Evolutionary conservation across 2,329 filamentous ascomycete genomes (phyloP), one percentile per base, ranked within the genome.

Genomic region (Alternaria sp.): DNA sequence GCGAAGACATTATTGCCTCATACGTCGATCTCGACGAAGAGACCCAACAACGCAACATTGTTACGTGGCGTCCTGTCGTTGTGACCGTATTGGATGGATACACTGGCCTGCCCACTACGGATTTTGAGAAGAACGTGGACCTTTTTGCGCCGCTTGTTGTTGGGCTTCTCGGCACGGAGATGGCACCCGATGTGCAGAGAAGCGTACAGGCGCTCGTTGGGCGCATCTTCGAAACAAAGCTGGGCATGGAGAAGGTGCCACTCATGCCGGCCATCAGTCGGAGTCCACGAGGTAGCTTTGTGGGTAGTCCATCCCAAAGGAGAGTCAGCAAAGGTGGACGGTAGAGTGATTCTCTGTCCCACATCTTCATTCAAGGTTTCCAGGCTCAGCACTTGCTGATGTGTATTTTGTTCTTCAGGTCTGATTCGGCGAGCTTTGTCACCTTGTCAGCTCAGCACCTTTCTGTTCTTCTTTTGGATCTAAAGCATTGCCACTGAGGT

Each of bases 71-170:
- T 17, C 96, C 96, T 0, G 96, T 99, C 0, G 96, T 99, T 2
- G 93, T 99, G 17, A 96, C 97, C 76, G 96, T 99, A 9, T 85
- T 99, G 10, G 95, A 99, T 75, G 96, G 96, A 1, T 98, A 95
- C 78, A 90, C 90, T 0, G 90, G 89, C 7, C 97, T 98, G 82
- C 92, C 93, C 0, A 86, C 88, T 17, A 86, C 89, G 23, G 92
- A 92, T 46, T 99, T 99, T 73, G 87, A 88, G 57, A 89, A 90
- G 61, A 90, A 98, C 72, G 87, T 97, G 8, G 85, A 88, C 49
- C 89, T 89, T 4, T 98, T 99, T 79, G 97, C 97, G 75, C 93
- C 94, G 3, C 83, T 97, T 15, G 88, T 90, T 5, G 89, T 98
- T 0, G 93, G 96, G 57, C 83, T 99, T 15, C 84, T 99, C 59